phyloP scores from a whole-genome alignment of 164 flowering plant genomes.

The Stephania yunnanensis region DNA sequence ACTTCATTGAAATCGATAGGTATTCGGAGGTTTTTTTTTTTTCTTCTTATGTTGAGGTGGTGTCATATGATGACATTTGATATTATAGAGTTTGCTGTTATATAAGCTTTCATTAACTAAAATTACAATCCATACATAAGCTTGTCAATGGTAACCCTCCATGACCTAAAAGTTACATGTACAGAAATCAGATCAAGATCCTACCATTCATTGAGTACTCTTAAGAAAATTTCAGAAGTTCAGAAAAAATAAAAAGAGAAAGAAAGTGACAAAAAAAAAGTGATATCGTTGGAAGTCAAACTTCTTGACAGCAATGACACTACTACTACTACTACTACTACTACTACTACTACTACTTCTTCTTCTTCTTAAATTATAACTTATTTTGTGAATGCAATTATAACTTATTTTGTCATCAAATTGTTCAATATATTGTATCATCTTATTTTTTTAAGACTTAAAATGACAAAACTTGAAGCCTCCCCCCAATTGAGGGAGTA shows the following conservation, averaged over 20 bases:
- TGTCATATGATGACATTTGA: not conserved
- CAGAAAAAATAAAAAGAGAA: too few species aligned
- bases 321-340: too few species aligned
- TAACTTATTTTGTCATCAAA: not conserved
- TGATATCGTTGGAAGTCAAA: too few species aligned
- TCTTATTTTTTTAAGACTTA: not conserved
- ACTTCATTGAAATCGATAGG: not conserved
- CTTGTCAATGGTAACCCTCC: not conserved
- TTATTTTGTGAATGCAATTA: too few species aligned
- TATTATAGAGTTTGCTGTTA: not conserved
- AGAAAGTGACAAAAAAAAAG: too few species aligned
- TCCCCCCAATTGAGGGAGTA: not conserved
- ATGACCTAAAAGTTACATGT: too few species aligned
- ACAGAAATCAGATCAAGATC: not conserved
- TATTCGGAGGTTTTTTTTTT: not conserved
- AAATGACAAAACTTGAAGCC: not conserved
- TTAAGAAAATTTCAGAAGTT: not conserved
- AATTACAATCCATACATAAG: not conserved
- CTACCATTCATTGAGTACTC: not conserved
- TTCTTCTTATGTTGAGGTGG: not conserved
- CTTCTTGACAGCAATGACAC: too few species aligned
- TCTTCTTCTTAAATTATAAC: too few species aligned
- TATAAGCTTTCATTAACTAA: not conserved
- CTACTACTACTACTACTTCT: too few species aligned
- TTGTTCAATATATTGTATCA: too few species aligned